phyloP scores from a whole-genome alignment of 768 basidiomycete species.

The Favolaschia claudopus region DNA sequence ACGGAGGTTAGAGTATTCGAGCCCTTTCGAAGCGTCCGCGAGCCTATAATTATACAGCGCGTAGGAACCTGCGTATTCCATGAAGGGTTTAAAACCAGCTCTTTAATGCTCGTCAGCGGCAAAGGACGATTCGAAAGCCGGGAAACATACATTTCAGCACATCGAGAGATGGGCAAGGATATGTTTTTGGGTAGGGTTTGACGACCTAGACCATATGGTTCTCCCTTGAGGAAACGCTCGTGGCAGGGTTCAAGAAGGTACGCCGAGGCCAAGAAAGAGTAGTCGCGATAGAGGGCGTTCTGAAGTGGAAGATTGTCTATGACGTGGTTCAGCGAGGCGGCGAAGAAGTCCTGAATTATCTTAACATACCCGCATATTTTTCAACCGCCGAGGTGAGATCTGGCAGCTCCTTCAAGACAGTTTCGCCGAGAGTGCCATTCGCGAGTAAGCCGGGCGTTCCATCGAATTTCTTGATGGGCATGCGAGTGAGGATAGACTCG shows the following conservation, averaged over 20 bases:
- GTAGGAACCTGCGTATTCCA: constrained; percentile 42
- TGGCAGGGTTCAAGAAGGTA: constrained; percentile 43
- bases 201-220: constrained; percentile 36
- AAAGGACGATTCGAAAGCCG: not conserved
- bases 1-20: constrained; percentile 40
- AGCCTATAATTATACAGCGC: constrained; percentile 37
- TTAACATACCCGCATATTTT: constrained; percentile 27
- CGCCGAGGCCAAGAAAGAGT: constrained; percentile 38
- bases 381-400: constrained; percentile 32
- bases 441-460: constrained; percentile 40
- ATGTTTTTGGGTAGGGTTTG: constrained; percentile 33
- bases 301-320: constrained; percentile 30
- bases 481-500: constrained; percentile 37
- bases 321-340: too few relatives aligned
- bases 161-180: constrained; percentile 35
- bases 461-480: constrained; percentile 38
- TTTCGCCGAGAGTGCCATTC: constrained; percentile 33
- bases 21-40: constrained; percentile 29
- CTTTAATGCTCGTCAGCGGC: not conserved
- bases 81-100: constrained; percentile 38
- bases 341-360: too few relatives aligned
- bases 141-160: constrained; percentile 32
- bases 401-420: constrained; percentile 34
- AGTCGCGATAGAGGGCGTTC: constrained; percentile 37
- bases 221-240: constrained; percentile 31